Conservation (phyloP, 1,284 basidiomycete genomes). For the Ustilago tritici region DNA sequence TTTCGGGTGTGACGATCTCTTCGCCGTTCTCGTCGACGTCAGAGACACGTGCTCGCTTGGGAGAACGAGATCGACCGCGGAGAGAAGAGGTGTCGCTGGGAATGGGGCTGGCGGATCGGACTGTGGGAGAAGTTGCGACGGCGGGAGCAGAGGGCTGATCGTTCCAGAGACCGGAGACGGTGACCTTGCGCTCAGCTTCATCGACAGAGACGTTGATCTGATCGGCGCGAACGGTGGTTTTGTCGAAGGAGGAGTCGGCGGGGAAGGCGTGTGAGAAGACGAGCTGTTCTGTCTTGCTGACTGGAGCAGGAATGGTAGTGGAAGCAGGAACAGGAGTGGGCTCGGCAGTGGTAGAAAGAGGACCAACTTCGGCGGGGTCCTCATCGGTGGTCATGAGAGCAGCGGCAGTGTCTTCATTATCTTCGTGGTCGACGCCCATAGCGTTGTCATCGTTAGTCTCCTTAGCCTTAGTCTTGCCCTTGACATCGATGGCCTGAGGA, state of each 20-base stretch:
- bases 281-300: constrained; percentile 34
- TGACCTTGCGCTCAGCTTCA: constrained; percentile 43
- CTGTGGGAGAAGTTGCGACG: constrained; percentile 10
- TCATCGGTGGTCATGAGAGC: constrained; percentile 32
- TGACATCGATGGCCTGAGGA: constrained; percentile 20
- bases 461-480: constrained; percentile 49
- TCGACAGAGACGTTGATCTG: constrained; percentile 49
- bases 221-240: constrained; percentile 35
- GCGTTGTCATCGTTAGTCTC: constrained; percentile 14
- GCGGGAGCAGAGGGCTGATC: constrained; percentile 7
- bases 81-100: constrained; percentile 40
- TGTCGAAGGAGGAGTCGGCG: constrained; percentile 15
- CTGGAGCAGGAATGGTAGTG: neutral
- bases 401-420: constrained; percentile 4
- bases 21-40: constrained; percentile 56
- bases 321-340: constrained; percentile 8
- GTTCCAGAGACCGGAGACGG: constrained; percentile 53
- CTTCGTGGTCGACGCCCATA: constrained; percentile 34
- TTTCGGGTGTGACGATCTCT: constrained; percentile 40
- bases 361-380: constrained; percentile 49
- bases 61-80: constrained; percentile 45
- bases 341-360: constrained; percentile 21
- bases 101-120: constrained; percentile 36
- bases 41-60: constrained; percentile 52
- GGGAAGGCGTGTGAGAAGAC: constrained; percentile 48